Evolutionary conservation across 2,329 filamentous ascomycete species (phyloP), one percentile per base, ranked within the genome.

Genomic region (Lachnellula suecica): DNA sequence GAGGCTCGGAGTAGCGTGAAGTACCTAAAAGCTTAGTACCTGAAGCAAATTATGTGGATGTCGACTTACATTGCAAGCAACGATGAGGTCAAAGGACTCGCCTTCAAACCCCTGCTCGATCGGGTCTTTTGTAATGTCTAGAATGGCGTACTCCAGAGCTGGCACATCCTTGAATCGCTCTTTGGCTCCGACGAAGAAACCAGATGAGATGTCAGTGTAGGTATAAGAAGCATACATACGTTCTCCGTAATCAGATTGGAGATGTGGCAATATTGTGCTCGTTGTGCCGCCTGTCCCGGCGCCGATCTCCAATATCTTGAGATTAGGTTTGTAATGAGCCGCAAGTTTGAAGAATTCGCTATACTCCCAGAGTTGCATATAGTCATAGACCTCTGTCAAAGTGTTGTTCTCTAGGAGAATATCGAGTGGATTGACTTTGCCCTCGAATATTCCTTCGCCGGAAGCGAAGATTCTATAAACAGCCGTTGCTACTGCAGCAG

Each of bases 91-190:
- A 51, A 56, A 73, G 1, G 49, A 49, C 4, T 57, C 61, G 0
- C 52, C 59, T 22, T 66, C 63, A 40, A 71, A 72, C 7, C 70
- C 70, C 51, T 74, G 71, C 4, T 52, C 50, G 1, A 46, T 44
- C 2, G 66, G 65, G 27, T 69, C 65, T 29, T 63, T 51, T 23
- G 65, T 62, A 25, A 72, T 68, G 52, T 74, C 66, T 4, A 72
- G 61, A 13, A 62, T 61, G 49, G 57, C 58, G 54, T 61, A 72
- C 10, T 60, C 56, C 47, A 72, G 63, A 9, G 51, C 54, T 4
- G 49, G 47, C 44, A 61, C 63, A 8, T 57, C 54, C n/a, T 63
- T 61, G 53, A 69, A 73, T 29, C 61, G 55, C 19, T 66, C 61
- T 48, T 61, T 59, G 4, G 69, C 69, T 6, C 51, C 49, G 38